Conservation (phyloP, 805 yeast species). For the Zygosaccharomyces gambellarensis region DNA sequence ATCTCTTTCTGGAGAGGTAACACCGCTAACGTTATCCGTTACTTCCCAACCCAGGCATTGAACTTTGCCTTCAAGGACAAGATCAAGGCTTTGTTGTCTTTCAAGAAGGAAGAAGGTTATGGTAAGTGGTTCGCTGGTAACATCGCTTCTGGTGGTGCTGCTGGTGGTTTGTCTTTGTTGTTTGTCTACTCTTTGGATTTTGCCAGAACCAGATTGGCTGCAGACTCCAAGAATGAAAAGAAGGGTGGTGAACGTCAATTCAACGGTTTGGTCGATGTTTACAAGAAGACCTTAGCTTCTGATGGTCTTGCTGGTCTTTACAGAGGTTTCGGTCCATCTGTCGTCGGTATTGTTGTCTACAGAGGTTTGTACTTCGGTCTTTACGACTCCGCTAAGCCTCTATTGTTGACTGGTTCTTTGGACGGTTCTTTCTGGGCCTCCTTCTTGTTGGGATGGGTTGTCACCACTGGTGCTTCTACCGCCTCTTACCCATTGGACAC, state of each 20-base stretch:
- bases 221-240: slow-evolving; percentile 88
- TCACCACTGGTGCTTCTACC: slow-evolving; percentile 97
- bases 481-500: slow-evolving; percentile 99
- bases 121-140: slow-evolving; percentile 95
- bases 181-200: slow-evolving; percentile 95
- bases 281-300: slow-evolving; percentile 89
- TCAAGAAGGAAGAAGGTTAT: slow-evolving; percentile 94
- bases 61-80: slow-evolving; percentile 98
- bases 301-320: slow-evolving; percentile 98
- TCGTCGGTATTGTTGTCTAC: slow-evolving; percentile 95
- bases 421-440: slow-evolving; percentile 94
- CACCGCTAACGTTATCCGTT: slow-evolving; percentile 98
- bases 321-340: slow-evolving; percentile 99
- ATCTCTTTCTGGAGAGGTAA: slow-evolving; percentile 98
- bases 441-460: slow-evolving; percentile 95
- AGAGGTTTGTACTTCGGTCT: slow-evolving; percentile 99
- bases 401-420: slow-evolving; percentile 86
- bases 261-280: slow-evolving; percentile 95
- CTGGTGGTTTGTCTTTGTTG: slow-evolving; percentile 93
- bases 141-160: slow-evolving; percentile 98
- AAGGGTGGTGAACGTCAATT: slow-evolving; percentile 91
- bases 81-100: slow-evolving; percentile 92
- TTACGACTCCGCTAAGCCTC: slow-evolving; percentile 94
- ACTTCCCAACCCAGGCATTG: slow-evolving; percentile 99
- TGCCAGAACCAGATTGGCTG: slow-evolving; percentile 98